Base-by-base conservation (phyloP, 192 early-diverging fungal species). In the Dissophora globulifera region DNA sequence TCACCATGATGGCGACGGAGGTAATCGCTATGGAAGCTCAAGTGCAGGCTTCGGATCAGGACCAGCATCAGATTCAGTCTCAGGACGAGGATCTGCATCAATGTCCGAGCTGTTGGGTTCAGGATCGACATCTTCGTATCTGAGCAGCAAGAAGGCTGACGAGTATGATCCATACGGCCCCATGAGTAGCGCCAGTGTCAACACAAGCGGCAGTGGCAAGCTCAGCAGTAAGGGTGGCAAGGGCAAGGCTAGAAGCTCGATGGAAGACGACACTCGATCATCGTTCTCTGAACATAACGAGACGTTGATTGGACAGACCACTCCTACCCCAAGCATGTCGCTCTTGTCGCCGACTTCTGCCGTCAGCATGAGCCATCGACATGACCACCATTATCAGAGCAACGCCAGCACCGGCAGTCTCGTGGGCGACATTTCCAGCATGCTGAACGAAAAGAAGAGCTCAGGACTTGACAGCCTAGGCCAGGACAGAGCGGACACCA, bases 141-240 rank as follows among this genome's bases (percentile, higher is more conserved):
- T 67, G 47, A 50, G 27, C 38, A 67, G 38, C 47, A 58, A 57
- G 65, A 67, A 67, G 48, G 55, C 15, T 3, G 67, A 69, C 33
- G 57, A 69, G 1, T 69, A 69, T 46, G 69, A 74, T 47, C 61
- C 69, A 1, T 74, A 74, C 31, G 69, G 69, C 16, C 69, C 69
- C 13, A 67, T 40, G 46, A n/a, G n/a, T n/a, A n/a, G n/a, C n/a
- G 43, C 58, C 29, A 32, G 42, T 38, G 32, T 32, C 19, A 59
- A 30, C 25, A 51, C 13, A 16, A 3, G 22, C 43, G 10, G 38
- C 25, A 26, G 29, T 35, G 35, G 35, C 13, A n/a, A n/a, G n/a
- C n/a, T n/a, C n/a, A n/a, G n/a, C n/a, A n/a, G n/a, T n/a, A n/a
- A n/a, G n/a, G n/a, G n/a, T 2, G 41, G 23, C 13, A 38, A 52